A percentile compares a stretch with the other conserved stretches of the same genome.
phyloP scores from a whole-genome alignment of 345 rosid genomes.

The Dovyalis caffra region DNA sequence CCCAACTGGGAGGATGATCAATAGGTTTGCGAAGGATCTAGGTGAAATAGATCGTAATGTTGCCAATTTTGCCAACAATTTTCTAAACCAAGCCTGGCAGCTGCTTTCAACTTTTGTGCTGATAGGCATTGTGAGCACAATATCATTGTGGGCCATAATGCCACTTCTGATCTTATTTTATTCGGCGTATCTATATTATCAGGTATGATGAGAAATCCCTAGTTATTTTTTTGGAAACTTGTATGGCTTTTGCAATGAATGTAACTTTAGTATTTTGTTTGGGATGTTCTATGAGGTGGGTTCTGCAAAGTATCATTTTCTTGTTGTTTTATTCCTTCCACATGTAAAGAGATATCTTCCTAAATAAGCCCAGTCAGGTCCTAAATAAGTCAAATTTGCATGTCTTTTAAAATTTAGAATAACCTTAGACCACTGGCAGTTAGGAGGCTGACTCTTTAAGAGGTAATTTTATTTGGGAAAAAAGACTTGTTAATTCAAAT shows the following conservation, averaged over 20 bases:
- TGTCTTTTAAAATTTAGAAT: background rate
- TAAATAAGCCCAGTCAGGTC: background rate
- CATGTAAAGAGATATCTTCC: background rate
- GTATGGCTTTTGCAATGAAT: background rate
- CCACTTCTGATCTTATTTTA: conserved; percentile 92
- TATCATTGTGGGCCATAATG: conserved; percentile 98
- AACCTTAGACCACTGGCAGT: background rate
- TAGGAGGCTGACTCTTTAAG: background rate
- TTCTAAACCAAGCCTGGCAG: conserved; percentile 75
- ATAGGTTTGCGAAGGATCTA: conserved; percentile 95
- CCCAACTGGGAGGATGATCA: conserved; percentile 87
- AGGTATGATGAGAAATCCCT: conserved; percentile 35
- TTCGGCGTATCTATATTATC: conserved; percentile 87
- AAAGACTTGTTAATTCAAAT: background rate
- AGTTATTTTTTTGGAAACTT: background rate
- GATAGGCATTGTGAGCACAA: conserved; percentile 93
- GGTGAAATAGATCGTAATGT: conserved; percentile 92
- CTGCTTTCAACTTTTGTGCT: conserved; percentile 87
- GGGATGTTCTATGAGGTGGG: no score
- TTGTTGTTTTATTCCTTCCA: background rate
- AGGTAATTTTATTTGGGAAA: background rate
- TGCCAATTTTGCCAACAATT: conserved; percentile 66
- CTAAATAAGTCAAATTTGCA: background rate
- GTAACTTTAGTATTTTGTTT: background rate
- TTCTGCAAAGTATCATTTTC: background rate